Percentiles rank a stretch among this genome's conserved stretches.
These are phyloP conservation scores for Xylaria palmicola DNA, from an alignment of 495 filamentous ascomycete genomes.

Conservation along the genomic window DNA sequence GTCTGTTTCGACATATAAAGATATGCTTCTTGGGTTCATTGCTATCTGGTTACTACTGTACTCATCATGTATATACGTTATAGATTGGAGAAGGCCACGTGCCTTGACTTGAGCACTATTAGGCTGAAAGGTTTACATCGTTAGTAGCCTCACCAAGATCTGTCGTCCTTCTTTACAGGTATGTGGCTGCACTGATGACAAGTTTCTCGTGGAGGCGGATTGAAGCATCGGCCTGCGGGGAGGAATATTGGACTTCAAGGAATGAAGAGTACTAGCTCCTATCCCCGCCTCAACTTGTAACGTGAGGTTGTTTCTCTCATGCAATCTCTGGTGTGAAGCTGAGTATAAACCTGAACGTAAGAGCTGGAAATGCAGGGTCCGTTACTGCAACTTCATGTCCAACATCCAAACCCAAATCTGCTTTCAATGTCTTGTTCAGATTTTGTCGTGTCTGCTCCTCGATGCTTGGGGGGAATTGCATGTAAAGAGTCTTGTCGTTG, in stretches of 20 bases:
- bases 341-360: constrained; percentile 68
- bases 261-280: neutral
- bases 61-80: too few relatives aligned
- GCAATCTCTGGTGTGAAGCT: constrained; percentile 32
- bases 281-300: neutral
- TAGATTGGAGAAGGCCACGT: too few relatives aligned
- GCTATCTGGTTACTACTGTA: too few relatives aligned
- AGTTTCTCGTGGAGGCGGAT: too few relatives aligned
- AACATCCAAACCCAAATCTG: constrained; percentile 48
- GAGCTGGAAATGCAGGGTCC: constrained; percentile 74
- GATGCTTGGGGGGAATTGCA: constrained; percentile 76
- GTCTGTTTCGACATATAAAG: too few relatives aligned
- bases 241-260: neutral
- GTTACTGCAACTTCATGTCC: constrained; percentile 68
- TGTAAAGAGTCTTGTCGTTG: constrained; percentile 81
- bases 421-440: constrained; percentile 64
- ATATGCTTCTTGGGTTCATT: too few relatives aligned
- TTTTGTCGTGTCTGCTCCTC: constrained; percentile 81
- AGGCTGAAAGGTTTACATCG: neutral
- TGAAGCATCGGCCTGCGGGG: too few relatives aligned
- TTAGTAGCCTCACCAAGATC: neutral
- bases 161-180: neutral
- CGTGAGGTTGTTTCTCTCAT: neutral
- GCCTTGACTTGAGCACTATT: too few relatives aligned
- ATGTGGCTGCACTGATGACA: neutral